A percentile compares a stretch with the other conserved stretches of the same genome.
Conservation (phyloP, 2,329 filamentous ascomycete species). For the Nigrospora sphaerica region DNA sequence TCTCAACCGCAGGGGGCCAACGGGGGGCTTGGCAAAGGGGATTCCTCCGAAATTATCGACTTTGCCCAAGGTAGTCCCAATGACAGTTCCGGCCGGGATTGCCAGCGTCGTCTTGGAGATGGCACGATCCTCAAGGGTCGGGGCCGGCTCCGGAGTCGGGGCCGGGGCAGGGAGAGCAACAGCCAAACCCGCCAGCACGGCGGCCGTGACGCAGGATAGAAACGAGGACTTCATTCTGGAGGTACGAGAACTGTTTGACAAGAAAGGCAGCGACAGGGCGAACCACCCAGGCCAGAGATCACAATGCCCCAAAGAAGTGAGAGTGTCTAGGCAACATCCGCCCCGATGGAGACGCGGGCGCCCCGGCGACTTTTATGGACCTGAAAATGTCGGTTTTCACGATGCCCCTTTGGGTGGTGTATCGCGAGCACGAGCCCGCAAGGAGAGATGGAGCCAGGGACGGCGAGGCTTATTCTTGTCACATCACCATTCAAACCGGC, state of each 20-base stretch:
- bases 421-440: too few relatives aligned
- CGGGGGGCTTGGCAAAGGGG: constrained; percentile 66
- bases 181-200: not conserved
- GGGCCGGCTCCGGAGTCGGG: constrained; percentile 1
- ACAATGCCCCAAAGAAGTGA: too few relatives aligned
- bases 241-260: not conserved
- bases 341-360: too few relatives aligned
- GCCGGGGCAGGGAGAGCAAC: constrained; percentile 5
- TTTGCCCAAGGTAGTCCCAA: constrained; percentile 14
- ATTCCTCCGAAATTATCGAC: constrained; percentile 70
- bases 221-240: constrained; percentile 1
- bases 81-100: constrained; percentile 18
- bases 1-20: constrained; percentile 58
- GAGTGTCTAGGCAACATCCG: too few relatives aligned
- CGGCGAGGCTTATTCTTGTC: too few relatives aligned
- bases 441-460: too few relatives aligned
- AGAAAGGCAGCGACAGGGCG: too few relatives aligned
- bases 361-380: too few relatives aligned
- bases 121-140: constrained; percentile 12
- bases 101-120: constrained; percentile 14
- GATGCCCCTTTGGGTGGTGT: too few relatives aligned
- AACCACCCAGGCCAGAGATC: too few relatives aligned
- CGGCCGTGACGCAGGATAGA: not conserved
- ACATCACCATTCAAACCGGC: too few relatives aligned
- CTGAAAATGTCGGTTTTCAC: too few relatives aligned